phyloP scores from a whole-genome alignment of 345 rosid species.

The Eucalyptus marginata region DNA sequence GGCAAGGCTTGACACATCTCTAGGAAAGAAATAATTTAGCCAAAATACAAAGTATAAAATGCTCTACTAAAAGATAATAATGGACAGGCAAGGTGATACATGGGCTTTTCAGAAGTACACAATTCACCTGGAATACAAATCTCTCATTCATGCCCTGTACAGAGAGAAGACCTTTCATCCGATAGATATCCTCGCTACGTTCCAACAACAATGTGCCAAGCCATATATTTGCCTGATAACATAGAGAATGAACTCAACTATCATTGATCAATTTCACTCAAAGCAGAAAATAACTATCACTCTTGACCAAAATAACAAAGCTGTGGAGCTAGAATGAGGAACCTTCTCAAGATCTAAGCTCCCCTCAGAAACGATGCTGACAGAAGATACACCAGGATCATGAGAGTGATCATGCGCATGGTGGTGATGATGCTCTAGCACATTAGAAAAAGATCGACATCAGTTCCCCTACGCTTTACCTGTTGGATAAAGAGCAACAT shows the following conservation, averaged over 20 bases:
- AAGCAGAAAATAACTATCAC: not conserved
- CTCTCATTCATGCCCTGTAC: constrained; percentile 79
- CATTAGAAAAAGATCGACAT: not conserved
- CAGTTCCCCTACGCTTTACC: not conserved
- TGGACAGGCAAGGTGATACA: not conserved
- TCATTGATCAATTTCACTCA: not conserved
- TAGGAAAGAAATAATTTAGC: not conserved
- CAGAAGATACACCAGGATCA: constrained; percentile 93
- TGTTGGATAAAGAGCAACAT: not conserved
- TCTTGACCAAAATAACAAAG: not conserved
- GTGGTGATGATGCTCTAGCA: constrained; percentile 68
- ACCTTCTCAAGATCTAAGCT: constrained; percentile 95
- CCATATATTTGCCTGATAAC: constrained; percentile 80
- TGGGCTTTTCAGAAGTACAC: not conserved
- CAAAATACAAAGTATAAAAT: not conserved
- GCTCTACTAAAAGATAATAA: not conserved
- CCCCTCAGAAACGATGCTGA: constrained; percentile 92
- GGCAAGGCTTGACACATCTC: not conserved
- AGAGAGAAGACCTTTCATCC: constrained; percentile 93
- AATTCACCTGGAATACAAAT: constrained; percentile 80
- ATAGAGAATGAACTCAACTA: not conserved
- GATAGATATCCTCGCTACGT: constrained; percentile 79
- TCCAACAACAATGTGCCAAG: constrained; percentile 85
- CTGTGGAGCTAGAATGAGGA: not conserved
- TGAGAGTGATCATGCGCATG: constrained; percentile 87